Base-by-base conservation (phyloP, 2,329 filamentous ascomycete genomes). In the Emericellopsis atlantica region DNA sequence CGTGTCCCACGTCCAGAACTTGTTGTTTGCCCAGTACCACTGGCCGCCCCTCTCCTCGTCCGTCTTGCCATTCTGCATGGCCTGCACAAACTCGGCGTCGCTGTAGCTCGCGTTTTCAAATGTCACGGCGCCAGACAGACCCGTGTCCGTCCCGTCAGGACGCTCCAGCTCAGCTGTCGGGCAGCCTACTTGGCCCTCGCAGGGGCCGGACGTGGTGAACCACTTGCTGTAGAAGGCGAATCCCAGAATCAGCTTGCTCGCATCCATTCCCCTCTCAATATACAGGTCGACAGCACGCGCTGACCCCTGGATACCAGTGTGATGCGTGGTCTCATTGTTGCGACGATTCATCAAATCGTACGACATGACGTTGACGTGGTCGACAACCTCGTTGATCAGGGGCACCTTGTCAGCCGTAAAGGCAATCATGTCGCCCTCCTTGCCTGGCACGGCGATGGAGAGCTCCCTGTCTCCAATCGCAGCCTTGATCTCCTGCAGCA, bases 281-380 rank as follows among this genome's bases (percentile, higher is more conserved):
- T 84, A 85, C 32, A 67, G 67, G 40, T 77, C 62, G 51, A 86
- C 56, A 1, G 72, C 61, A 5, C 69, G 61, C 2, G 73, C 52
- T 8, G 78, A 76, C 11, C 64, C 66, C 39, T 63, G 50, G 21
- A 83, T 60, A 6, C 76, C 75, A 9, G 70, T 73, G 49, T 84
- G 79, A 53, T 85, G 81, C 23, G 66, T 69, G 2, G 81, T 85
- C 16, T 66, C 56, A 39, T 63, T 73, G 54, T 84, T 76, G n/a
- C 82, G 73, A 10, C 81, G 76, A 59, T 84, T 84, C 71, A 82
- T 80, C 37, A 86, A 54, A 52, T 86, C 81, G 54, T 85, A 85
- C 8, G 72, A 69, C 80, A 84, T 84, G 46, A 85, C 60, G 38
- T 84, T 84, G 51, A 84, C 65, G 51, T 77, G 80, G 53, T 85